phyloP scores from a whole-genome alignment of 345 rosid species.

The Populus ilicifolia region DNA sequence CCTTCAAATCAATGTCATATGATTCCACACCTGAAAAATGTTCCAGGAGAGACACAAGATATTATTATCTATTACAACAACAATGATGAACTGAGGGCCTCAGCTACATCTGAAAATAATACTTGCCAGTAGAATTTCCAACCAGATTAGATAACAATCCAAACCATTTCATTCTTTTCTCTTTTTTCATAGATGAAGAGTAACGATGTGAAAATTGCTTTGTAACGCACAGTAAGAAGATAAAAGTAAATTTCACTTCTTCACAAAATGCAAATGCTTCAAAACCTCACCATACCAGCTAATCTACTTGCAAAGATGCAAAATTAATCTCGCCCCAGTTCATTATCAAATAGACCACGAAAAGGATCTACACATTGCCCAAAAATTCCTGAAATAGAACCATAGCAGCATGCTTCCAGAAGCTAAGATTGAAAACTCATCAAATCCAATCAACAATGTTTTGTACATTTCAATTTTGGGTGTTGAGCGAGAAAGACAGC shows the following conservation, averaged over 20 bases:
- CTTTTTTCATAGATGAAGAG: background rate
- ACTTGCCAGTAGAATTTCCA: background rate
- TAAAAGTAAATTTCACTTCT: background rate
- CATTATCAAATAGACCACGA: background rate
- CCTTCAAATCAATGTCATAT: slow-evolving; percentile 65
- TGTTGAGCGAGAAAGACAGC: background rate
- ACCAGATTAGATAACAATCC: background rate
- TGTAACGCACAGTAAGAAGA: background rate
- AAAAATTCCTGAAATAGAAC: background rate
- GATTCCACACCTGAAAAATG: slow-evolving; percentile 63
- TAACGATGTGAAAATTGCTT: background rate
- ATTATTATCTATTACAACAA: background rate
- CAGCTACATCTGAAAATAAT: background rate
- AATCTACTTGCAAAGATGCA: background rate
- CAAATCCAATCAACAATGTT: background rate
- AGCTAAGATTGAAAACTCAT: background rate
- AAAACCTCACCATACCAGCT: background rate
- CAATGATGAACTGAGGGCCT: background rate
- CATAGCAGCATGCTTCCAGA: background rate
- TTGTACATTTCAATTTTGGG: background rate
- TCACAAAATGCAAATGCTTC: background rate
- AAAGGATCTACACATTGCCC: background rate
- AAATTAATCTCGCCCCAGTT: background rate
- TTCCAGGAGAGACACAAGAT: background rate
- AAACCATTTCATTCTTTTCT: background rate